phyloP scores from a whole-genome alignment of 2,329 filamentous ascomycete species.

The Cladobotryum mycophilum region DNA sequence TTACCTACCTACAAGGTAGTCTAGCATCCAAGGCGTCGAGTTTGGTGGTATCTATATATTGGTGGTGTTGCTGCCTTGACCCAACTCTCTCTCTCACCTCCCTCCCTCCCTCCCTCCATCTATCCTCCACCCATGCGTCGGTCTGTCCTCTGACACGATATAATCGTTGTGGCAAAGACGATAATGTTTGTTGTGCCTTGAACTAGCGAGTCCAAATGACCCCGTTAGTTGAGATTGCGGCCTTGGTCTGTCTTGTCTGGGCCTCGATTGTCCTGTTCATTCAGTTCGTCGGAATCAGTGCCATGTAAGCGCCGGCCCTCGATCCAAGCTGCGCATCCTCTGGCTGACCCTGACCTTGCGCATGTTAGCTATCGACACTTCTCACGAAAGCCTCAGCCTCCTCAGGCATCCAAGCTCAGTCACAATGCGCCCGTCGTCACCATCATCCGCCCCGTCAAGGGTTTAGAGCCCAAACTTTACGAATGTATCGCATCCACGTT shows the following conservation, averaged over 20 bases:
- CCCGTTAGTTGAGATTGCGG: conserved; percentile 31
- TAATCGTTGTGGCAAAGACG: not conserved
- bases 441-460: conserved; percentile 88
- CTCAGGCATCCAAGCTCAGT: conserved; percentile 45
- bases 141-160: too few species aligned
- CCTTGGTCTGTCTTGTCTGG: conserved; percentile 48
- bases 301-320: conserved; percentile 40
- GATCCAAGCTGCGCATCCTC: not conserved
- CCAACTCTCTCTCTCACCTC: too few species aligned
- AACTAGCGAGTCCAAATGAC: conserved; percentile 19
- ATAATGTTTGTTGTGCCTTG: conserved; percentile 11
- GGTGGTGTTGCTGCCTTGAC: too few species aligned
- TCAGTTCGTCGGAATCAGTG: conserved; percentile 48
- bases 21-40: too few species aligned
- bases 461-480: conserved; percentile 82
- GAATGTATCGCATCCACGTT: conserved; percentile 87
- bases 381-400: conserved; percentile 41
- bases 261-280: conserved; percentile 45
- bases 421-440: conserved; percentile 71
- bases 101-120: too few species aligned
- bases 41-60: too few species aligned
- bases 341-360: conserved; percentile 9
- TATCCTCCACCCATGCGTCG: too few species aligned
- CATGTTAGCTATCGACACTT: conserved; percentile 45
- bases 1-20: too few species aligned